phyloP scores from a whole-genome alignment of 805 yeast species.

The Sugiyamaella lignohabitans region DNA sequence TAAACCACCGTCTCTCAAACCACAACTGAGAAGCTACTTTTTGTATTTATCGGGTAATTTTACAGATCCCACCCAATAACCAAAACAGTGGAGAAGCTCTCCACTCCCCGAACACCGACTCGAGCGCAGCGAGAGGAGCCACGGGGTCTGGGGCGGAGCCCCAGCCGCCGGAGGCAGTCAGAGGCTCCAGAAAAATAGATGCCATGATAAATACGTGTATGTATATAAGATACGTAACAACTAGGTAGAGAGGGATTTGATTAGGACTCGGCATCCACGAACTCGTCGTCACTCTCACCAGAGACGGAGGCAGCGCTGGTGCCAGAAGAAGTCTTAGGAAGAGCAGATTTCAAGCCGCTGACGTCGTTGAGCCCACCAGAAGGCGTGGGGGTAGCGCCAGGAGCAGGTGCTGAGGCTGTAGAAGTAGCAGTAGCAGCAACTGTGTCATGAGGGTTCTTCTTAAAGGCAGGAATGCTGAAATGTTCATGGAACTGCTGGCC shows the following conservation, averaged over 20 bases:
- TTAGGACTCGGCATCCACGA: slow-evolving; percentile 24
- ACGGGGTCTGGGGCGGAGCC: neutral
- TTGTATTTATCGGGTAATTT: no score
- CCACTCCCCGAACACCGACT: no score
- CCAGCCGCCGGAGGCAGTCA: neutral
- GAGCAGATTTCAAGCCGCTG: slow-evolving; percentile 15
- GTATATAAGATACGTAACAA: neutral
- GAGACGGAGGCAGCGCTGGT: neutral
- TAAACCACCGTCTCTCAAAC: no score
- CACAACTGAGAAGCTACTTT: no score
- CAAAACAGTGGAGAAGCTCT: no score
- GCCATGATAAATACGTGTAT: neutral
- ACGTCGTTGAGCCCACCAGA: slow-evolving; percentile 14
- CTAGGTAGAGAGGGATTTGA: neutral
- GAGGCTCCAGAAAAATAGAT: slow-evolving; percentile 2
- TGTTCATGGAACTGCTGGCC: slow-evolving; percentile 65
- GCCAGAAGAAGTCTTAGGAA: slow-evolving; percentile 9
- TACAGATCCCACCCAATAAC: no score
- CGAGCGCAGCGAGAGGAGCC: neutral
- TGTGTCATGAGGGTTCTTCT: slow-evolving; percentile 34
- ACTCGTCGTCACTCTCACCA: slow-evolving; percentile 21
- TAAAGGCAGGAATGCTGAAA: slow-evolving; percentile 61
- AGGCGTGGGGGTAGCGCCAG: slow-evolving; percentile 7
- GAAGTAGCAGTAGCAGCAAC: neutral
- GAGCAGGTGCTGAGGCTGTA: slow-evolving; percentile 1